phyloP scores from a whole-genome alignment of 1,284 basidiomycete species.

The Boletus sp. region DNA sequence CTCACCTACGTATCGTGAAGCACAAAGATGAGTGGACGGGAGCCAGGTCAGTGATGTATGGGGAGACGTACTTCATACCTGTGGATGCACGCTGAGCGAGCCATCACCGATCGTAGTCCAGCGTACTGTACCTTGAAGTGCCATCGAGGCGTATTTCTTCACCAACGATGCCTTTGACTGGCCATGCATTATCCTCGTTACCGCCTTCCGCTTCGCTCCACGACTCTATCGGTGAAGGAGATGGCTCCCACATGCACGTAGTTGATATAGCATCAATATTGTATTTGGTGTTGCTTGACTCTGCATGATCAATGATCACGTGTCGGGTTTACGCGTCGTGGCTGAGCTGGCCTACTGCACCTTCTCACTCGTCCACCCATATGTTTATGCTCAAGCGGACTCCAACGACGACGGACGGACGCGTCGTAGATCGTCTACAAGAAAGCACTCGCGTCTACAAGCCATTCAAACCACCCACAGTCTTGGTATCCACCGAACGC shows the following conservation, averaged over 20 bases:
- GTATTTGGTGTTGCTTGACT: too few relatives aligned
- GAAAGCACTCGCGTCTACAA: slow-evolving; percentile 70
- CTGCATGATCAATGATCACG: too few relatives aligned
- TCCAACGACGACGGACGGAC: slow-evolving; percentile 67
- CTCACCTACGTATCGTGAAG: slow-evolving; percentile 33
- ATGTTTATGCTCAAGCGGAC: slow-evolving; percentile 60
- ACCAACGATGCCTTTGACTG: slow-evolving; percentile 35
- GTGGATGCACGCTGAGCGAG: slow-evolving; percentile 8
- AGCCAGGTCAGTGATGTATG: not conserved
- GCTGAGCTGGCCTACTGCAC: too few relatives aligned
- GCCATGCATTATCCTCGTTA: slow-evolving; percentile 35
- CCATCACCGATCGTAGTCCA: not conserved
- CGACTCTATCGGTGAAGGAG: slow-evolving; percentile 33
- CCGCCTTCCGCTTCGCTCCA: slow-evolving; percentile 33
- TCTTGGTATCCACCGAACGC: slow-evolving; percentile 44
- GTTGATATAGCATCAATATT: too few relatives aligned
- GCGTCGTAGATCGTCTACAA: slow-evolving; percentile 58
- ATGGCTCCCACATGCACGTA: slow-evolving; percentile 33
- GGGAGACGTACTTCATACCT: slow-evolving; percentile 34
- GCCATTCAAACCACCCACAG: slow-evolving; percentile 76
- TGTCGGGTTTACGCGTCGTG: slow-evolving; percentile 13
- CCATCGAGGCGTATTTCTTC: slow-evolving; percentile 37
- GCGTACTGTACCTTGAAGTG: slow-evolving; percentile 27
- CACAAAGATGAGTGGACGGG: not conserved
- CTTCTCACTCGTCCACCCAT: not conserved